Conservation (phyloP, 1,284 basidiomycete genomes). For the Pterulicium gracile region DNA sequence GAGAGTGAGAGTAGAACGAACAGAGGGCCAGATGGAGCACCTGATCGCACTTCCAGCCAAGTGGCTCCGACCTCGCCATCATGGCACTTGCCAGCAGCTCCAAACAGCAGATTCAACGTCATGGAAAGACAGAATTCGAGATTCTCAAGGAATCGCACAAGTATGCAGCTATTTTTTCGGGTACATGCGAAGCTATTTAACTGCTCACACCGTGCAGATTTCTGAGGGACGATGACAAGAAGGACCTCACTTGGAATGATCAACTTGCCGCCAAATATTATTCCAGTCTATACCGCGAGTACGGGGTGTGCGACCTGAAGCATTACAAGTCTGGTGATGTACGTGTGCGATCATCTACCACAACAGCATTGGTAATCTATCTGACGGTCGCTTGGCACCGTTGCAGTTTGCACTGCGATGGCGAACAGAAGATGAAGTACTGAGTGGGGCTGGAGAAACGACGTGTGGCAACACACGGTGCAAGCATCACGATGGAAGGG, state of each 20-base stretch:
- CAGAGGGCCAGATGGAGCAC: background rate
- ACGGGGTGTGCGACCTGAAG: conserved; percentile 85
- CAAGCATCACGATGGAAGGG: conserved; percentile 39
- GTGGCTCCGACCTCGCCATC: background rate
- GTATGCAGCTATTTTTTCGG: background rate
- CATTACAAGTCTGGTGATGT: conserved; percentile 92
- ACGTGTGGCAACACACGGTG: conserved; percentile 87
- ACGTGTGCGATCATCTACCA: too few species aligned
- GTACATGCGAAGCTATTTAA: background rate
- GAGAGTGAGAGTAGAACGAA: background rate
- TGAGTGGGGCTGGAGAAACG: conserved; percentile 72
- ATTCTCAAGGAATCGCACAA: background rate
- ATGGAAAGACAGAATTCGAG: background rate
- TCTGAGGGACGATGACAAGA: background rate
- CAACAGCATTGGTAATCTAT: too few species aligned
- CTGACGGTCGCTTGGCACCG: background rate
- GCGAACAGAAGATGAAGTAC: conserved; percentile 83
- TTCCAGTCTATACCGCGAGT: conserved; percentile 78
- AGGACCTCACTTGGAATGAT: conserved; percentile 59
- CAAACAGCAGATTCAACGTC: background rate
- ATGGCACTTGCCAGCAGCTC: background rate
- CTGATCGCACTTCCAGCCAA: background rate
- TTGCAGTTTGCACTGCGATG: conserved; percentile 79
- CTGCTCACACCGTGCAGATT: background rate
- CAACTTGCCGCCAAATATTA: conserved; percentile 83